Evolutionary conservation across 139 green algal genomes (phyloP).

Genomic region (Volvox reticuliferus): DNA sequence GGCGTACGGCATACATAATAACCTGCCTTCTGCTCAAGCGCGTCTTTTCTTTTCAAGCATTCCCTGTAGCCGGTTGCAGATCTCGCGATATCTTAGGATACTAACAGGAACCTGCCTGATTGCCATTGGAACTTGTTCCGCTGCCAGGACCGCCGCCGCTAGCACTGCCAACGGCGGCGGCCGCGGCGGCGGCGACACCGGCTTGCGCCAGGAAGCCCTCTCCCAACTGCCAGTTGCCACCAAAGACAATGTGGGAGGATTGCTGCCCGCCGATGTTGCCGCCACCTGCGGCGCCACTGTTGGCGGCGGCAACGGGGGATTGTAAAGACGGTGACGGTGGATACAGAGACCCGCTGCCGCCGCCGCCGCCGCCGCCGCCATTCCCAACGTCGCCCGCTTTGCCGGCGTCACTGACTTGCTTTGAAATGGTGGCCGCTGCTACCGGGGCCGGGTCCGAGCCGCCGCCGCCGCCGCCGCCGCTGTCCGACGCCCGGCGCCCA

Average conservation of each 20-base stretch:
- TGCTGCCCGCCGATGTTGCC: neutral
- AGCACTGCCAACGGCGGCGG: neutral
- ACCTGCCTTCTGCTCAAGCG: too few relatives aligned
- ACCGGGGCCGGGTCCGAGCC: too few relatives aligned
- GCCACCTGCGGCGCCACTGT: neutral
- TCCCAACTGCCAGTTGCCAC: slow-evolving; percentile 1
- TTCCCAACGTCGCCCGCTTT: neutral
- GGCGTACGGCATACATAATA: too few relatives aligned
- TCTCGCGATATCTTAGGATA: too few relatives aligned
- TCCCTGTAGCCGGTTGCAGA: too few relatives aligned
- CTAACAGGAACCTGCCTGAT: neutral
- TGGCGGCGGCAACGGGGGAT: neutral
- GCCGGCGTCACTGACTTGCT: neutral
- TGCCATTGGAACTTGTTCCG: neutral
- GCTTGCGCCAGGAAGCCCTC: neutral
- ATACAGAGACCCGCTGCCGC: neutral
- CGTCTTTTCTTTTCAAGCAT: too few relatives aligned
- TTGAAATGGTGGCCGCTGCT: neutral
- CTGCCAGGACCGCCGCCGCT: neutral
- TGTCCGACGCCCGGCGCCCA: neutral
- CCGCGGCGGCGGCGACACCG: neutral
- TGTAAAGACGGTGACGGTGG: neutral
- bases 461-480: neutral
- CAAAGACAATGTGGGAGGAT: neutral
- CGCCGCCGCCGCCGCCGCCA: neutral